These are phyloP conservation scores for Lentinula sp. DNA, from an alignment of 768 basidiomycete genomes.

Conservation along the genomic window DNA sequence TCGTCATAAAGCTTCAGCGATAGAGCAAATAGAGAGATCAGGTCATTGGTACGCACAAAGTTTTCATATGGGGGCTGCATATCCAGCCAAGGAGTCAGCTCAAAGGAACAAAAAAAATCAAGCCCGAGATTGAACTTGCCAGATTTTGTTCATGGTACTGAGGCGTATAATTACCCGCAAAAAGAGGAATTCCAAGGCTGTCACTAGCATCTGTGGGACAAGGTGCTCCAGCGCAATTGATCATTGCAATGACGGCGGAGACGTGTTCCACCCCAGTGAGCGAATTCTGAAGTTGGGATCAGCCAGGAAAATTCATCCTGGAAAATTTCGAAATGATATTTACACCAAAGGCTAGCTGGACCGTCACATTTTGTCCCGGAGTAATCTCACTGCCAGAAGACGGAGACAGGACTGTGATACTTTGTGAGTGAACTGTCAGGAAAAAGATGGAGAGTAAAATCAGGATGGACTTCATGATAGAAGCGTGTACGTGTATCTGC, in stretches of 20 bases:
- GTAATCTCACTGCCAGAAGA: neutral
- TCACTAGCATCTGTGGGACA: slow-evolving; percentile 1
- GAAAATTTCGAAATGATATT: neutral
- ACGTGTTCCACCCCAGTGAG: slow-evolving; percentile 2
- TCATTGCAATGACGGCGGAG: neutral
- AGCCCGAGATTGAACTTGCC: neutral
- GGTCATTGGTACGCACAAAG: neutral
- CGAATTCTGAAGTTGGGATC: neutral
- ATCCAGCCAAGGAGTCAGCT: neutral
- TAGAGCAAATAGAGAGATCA: neutral
- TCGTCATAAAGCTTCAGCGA: neutral
- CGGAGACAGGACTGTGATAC: neutral
- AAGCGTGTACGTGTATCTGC: neutral
- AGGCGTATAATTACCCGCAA: neutral
- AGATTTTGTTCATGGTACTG: neutral
- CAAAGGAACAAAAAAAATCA: neutral
- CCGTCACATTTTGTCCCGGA: neutral
- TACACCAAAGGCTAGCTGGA: neutral
- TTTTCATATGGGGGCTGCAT: slow-evolving; percentile 1
- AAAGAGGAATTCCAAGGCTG: neutral
- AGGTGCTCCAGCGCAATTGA: neutral
- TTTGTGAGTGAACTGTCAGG: neutral
- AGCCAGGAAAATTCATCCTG: neutral
- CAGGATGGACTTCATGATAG: neutral
- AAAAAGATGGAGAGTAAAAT: neutral